Base-by-base conservation (phyloP, 257 asterid genomes). In the Solanum rostratum region DNA sequence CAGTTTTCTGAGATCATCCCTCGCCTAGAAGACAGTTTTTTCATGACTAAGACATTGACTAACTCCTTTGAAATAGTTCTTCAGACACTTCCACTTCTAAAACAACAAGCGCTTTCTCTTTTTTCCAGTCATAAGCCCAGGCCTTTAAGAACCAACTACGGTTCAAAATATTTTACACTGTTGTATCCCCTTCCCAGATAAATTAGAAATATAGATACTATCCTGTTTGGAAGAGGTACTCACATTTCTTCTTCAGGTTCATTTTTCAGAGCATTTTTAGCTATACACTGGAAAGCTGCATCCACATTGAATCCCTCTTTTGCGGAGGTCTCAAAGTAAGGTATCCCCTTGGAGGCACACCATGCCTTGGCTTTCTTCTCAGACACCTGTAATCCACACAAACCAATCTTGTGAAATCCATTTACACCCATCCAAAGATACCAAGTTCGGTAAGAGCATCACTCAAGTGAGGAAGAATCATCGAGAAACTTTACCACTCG, bases 261-360 rank as follows among this genome's bases (percentile, higher is more conserved):
- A 85, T 85, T 90, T 86, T 90, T 90, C 27, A 92, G 88, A 60
- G 94, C 94, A 90, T 91, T 90, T 86, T 89, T 91, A 9, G 95
- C 94, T 78, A 92, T 92, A 87, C 92, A 89, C 71, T 92, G 90
- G 66, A 92, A 92, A 86, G 95, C 93, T 30, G 88, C 90, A 84
- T 92, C 95, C 80, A 92, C 93, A 71, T 92, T 91, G 85, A 87
- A 88, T 62, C 93, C 95, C 87, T 90, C 95, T 85, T 92, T 92
- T 39, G 95, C 95, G 10, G 95, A 92, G 57, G 95, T 92, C 89
- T 90, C 95, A 80, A 92, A 90, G 90, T 92, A 92, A 12, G 95
- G 92, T 57, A 92, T 91, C 82, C 92, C 95, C 59, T 91, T 92
- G 52, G 95, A 86, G 41, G 93, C 92, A 87, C 95, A 91, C 95